These are phyloP conservation scores for Maudiozyma turicensis DNA, from an alignment of 805 yeast species.

Conservation along the genomic window DNA sequence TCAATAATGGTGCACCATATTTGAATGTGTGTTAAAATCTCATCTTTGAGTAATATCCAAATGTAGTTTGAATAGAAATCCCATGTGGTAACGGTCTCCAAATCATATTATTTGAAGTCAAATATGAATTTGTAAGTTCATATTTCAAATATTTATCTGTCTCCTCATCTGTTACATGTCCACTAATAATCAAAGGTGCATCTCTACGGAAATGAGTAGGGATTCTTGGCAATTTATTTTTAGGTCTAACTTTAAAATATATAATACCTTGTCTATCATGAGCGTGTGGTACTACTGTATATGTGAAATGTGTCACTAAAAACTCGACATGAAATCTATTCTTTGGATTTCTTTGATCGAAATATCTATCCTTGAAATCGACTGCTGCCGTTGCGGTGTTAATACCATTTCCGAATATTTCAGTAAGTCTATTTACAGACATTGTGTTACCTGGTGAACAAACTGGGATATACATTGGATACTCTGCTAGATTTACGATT, in stretches of 20 bases:
- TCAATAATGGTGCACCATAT: neutral
- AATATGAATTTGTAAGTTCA: neutral
- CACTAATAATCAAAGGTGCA: neutral
- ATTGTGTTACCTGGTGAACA: conserved; percentile 4
- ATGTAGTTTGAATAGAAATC: conserved; percentile 1
- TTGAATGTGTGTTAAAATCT: neutral
- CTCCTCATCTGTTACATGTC: neutral
- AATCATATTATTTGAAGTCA: neutral
- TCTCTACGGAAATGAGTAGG: neutral
- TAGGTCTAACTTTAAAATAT: neutral
- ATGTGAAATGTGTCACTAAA: neutral
- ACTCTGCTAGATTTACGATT: conserved; percentile 7
- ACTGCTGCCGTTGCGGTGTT: neutral
- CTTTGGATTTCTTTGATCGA: neutral
- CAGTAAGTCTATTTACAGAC: conserved; percentile 7
- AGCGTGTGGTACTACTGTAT: neutral
- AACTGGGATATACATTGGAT: conserved; percentile 16
- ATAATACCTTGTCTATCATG: neutral
- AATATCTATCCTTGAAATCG: neutral
- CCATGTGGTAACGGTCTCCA: neutral
- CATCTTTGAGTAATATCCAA: conserved; percentile 1
- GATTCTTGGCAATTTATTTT: neutral
- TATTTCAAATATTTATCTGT: neutral
- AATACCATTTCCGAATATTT: conserved; percentile 8
- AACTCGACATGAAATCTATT: neutral